These are phyloP conservation scores for Taphrina flavorubra DNA, from an alignment of 1,139 yeast species.

Conservation along the genomic window DNA sequence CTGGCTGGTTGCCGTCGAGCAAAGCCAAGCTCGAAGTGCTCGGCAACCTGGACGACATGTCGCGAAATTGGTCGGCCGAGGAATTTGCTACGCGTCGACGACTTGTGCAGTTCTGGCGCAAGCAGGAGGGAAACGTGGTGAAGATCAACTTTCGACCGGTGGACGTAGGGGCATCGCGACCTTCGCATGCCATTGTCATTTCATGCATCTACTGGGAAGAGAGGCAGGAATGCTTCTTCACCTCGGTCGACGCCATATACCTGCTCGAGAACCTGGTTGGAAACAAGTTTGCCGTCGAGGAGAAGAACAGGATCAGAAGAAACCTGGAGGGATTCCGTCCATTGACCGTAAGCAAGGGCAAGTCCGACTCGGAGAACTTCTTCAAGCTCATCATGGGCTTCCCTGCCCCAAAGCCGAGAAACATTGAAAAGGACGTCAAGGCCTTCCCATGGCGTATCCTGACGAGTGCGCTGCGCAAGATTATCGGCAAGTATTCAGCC, in stretches of 20 bases:
- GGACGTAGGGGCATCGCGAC: constrained; percentile 49
- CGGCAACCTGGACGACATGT: constrained; percentile 52
- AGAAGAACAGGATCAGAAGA: constrained; percentile 71
- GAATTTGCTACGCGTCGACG: constrained; percentile 52
- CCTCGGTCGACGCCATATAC: constrained; percentile 69
- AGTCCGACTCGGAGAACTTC: constrained; percentile 57
- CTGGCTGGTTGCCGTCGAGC: constrained; percentile 32
- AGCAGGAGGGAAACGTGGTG: constrained; percentile 53
- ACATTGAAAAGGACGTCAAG: constrained; percentile 74
- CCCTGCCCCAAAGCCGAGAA: constrained; percentile 70
- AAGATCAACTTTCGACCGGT: constrained; percentile 51
- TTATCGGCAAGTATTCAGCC: constrained; percentile 62
- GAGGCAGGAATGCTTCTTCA: constrained; percentile 60
- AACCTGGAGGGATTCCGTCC: constrained; percentile 72
- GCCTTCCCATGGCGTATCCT: constrained; percentile 68
- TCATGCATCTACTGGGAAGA: constrained; percentile 70
- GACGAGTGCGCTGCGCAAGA: constrained; percentile 63
- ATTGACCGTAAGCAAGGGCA: constrained; percentile 62
- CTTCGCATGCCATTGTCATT: constrained; percentile 52
- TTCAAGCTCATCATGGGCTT: constrained; percentile 68
- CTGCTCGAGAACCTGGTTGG: constrained; percentile 65
- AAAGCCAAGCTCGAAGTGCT: constrained; percentile 47
- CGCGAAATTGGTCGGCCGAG: constrained; percentile 51
- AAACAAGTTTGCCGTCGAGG: constrained; percentile 67
- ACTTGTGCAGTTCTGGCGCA: constrained; percentile 51